A percentile compares a stretch with the other conserved stretches of the same genome.
These are phyloP conservation scores for Rhizophora apiculata DNA, from an alignment of 345 rosid genomes.

Conservation along the genomic window DNA sequence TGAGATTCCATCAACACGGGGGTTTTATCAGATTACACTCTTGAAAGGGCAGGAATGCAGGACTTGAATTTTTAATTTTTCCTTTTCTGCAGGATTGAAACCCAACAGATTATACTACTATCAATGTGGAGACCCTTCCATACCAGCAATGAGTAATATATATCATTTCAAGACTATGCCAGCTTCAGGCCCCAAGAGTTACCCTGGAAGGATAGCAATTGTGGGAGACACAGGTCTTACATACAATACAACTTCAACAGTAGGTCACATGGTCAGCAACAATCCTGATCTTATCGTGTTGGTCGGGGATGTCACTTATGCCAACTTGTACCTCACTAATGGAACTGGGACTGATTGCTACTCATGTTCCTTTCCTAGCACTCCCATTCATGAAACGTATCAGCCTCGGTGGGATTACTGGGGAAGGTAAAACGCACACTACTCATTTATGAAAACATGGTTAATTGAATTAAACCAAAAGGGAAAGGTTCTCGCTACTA, in stretches of 20 bases:
- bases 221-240: conserved; percentile 89
- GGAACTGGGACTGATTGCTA: conserved; percentile 54
- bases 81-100: conserved; percentile 51
- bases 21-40: too few species aligned
- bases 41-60: background rate
- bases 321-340: conserved; percentile 63
- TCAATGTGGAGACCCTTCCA: conserved; percentile 69
- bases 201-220: conserved; percentile 64
- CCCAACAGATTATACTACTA: conserved; percentile 54
- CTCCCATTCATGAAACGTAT: conserved; percentile 68
- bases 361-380: conserved; percentile 44
- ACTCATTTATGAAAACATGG: too few species aligned
- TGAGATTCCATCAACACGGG: too few species aligned
- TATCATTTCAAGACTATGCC: conserved; percentile 76
- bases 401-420: conserved; percentile 99
- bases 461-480: too few species aligned
- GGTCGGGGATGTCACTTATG: conserved; percentile 77
- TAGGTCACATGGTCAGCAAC: conserved; percentile 55
- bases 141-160: conserved; percentile 49
- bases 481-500: too few species aligned
- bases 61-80: background rate
- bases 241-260: conserved; percentile 63
- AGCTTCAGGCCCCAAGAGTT: conserved; percentile 40
- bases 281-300: conserved; percentile 79
- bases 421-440: conserved; percentile 61